A percentile compares a stretch with the other conserved stretches of the same genome.
phyloP scores from a whole-genome alignment of 331 rosid genomes.

The Telfairia occidentalis region DNA sequence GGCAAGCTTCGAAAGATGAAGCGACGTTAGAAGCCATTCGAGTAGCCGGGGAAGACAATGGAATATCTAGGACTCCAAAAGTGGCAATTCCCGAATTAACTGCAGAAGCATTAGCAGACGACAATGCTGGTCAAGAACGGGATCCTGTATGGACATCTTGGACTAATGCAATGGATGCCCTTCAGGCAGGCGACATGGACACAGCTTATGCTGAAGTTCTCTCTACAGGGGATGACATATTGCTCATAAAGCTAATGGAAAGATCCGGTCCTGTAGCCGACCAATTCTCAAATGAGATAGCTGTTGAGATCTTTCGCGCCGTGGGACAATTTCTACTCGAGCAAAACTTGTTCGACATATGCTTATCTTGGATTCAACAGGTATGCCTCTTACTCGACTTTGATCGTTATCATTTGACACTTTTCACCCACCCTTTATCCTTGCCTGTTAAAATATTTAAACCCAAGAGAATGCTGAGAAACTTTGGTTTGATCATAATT shows the following conservation, averaged over 20 bases:
- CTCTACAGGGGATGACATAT: slow-evolving; percentile 63
- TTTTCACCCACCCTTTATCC: background rate
- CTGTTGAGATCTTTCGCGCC: slow-evolving; percentile 58
- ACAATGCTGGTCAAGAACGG: slow-evolving; percentile 53
- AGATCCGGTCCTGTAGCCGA: slow-evolving; percentile 82
- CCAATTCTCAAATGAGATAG: slow-evolving; percentile 66
- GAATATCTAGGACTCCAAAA: slow-evolving; percentile 59
- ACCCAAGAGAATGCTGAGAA: background rate
- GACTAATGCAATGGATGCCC: slow-evolving; percentile 90
- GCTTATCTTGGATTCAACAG: slow-evolving; percentile 95
- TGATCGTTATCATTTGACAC: background rate
- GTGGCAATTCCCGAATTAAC: slow-evolving; percentile 73
- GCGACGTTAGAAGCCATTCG: slow-evolving; percentile 96
- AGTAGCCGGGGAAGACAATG: slow-evolving; percentile 89
- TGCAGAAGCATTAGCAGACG: slow-evolving; percentile 72
- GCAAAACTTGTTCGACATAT: slow-evolving; percentile 65
- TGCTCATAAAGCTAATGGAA: slow-evolving; percentile 92
- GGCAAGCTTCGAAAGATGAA: slow-evolving; percentile 99
- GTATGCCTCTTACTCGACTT: slow-evolving; percentile 22
- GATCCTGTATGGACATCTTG: slow-evolving; percentile 88
- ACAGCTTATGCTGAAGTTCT: slow-evolving; percentile 79
- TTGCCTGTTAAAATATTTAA: background rate
- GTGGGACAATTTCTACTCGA: slow-evolving; percentile 66
- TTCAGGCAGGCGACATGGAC: slow-evolving; percentile 78
- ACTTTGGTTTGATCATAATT: background rate